Evolutionary conservation across 1,284 basidiomycete species (phyloP).

Genomic region (Trichosporon sp.): DNA sequence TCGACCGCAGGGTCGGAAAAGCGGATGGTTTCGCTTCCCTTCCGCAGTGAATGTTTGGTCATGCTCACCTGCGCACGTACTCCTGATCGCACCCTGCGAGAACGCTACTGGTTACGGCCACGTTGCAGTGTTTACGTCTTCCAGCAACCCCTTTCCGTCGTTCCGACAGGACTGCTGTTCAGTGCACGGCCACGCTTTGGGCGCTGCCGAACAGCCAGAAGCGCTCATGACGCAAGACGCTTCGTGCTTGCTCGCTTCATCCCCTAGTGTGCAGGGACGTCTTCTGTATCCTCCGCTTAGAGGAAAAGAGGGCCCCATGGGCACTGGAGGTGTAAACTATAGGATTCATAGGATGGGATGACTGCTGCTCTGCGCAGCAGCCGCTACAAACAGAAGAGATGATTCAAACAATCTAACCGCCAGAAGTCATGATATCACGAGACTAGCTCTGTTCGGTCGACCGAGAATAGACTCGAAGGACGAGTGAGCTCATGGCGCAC

Average conservation of each 20-base stretch:
- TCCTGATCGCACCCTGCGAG: not conserved
- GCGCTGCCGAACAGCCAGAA: not conserved
- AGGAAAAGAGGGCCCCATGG: not conserved
- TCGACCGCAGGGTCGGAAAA: not conserved
- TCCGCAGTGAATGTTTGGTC: not conserved
- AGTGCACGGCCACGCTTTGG: not conserved
- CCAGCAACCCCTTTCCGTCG: not conserved
- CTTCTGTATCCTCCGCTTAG: too few species aligned
- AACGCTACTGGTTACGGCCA: not conserved
- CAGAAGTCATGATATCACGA: not conserved
- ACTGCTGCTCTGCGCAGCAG: not conserved
- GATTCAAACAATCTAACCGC: too few species aligned
- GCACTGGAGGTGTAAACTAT: too few species aligned
- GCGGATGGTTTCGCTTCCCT: not conserved
- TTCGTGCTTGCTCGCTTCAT: not conserved
- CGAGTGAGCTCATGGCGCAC: not conserved
- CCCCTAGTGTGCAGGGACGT: not conserved
- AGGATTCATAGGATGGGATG: not conserved
- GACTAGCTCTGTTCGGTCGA: too few species aligned
- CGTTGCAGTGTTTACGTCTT: not conserved
- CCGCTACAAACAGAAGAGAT: not conserved
- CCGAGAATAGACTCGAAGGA: not conserved
- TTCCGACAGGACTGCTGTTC: not conserved
- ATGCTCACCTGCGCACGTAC: not conserved
- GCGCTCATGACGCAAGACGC: not conserved